Conservation (phyloP, 192 early-diverging fungal species). For the Podila clonocystis region DNA sequence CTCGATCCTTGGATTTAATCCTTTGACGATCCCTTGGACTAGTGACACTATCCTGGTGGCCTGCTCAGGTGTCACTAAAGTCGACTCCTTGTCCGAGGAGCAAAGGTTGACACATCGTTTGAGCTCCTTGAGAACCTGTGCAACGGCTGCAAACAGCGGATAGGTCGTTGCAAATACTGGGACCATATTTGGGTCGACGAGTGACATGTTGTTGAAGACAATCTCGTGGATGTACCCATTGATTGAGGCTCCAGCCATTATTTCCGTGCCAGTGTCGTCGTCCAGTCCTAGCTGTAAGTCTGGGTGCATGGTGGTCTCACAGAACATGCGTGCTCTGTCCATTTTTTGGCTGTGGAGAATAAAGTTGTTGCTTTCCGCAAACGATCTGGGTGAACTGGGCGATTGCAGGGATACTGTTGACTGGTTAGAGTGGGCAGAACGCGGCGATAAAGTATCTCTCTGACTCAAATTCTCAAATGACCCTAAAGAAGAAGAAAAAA, state of each 20-base stretch:
- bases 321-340: conserved; percentile 17
- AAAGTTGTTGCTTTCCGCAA: conserved; percentile 13
- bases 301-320: conserved; percentile 54
- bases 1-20: background rate
- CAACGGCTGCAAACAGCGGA: conserved; percentile 44
- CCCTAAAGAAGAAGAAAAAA: background rate
- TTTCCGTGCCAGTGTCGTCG: conserved; percentile 5
- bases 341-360: conserved; percentile 22
- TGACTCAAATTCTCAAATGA: conserved; percentile 27
- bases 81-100: background rate
- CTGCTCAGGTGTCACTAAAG: background rate
- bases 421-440: conserved; percentile 12
- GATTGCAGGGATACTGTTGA: conserved; percentile 24
- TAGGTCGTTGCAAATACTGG: conserved; percentile 55
- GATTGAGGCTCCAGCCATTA: conserved; percentile 21
- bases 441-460: conserved; percentile 13
- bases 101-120: conserved; percentile 18
- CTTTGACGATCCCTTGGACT: conserved; percentile 13
- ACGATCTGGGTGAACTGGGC: conserved; percentile 14
- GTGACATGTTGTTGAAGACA: conserved; percentile 51
- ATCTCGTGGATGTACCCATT: conserved; percentile 69
- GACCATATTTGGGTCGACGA: conserved; percentile 22
- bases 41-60: conserved; percentile 1
- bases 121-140: conserved; percentile 23
- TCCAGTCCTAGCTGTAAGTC: conserved; percentile 54